These are phyloP conservation scores for Sporothrix variecibatus DNA, from an alignment of 2,329 filamentous ascomycete genomes.

Conservation along the genomic window DNA sequence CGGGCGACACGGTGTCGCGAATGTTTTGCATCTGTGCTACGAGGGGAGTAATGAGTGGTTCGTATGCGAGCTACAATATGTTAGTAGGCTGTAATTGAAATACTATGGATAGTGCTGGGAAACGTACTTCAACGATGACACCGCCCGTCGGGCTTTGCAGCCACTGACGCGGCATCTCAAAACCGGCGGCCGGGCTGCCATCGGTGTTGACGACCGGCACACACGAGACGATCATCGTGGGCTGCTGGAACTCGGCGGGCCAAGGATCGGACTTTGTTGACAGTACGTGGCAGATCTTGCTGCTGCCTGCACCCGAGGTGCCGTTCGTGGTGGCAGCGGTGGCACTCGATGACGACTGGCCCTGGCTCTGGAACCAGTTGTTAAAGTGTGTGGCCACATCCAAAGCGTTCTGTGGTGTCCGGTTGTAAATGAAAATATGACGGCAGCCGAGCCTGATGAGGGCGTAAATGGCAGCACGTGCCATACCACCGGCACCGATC, in stretches of 20 bases:
- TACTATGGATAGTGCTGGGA: neutral
- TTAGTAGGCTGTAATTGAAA: conserved; percentile 2
- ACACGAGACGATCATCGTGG: conserved; percentile 71
- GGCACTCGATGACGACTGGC: conserved; percentile 32
- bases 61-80: conserved; percentile 60
- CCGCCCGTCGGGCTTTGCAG: conserved; percentile 70
- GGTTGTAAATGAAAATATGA: conserved; percentile 71
- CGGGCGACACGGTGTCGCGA: conserved; percentile 51
- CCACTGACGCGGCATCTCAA: conserved; percentile 70
- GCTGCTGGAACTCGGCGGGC: conserved; percentile 62
- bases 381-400: conserved; percentile 69
- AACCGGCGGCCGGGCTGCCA: conserved; percentile 64
- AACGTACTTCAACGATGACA: conserved; percentile 63
- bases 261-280: conserved; percentile 60
- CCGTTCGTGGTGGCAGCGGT: conserved; percentile 26
- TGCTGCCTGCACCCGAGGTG: conserved; percentile 1
- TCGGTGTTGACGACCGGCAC: conserved; percentile 67
- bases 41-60: conserved; percentile 68
- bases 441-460: conserved; percentile 72
- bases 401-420: conserved; percentile 62
- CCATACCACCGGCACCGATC: conserved; percentile 70
- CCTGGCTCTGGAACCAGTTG: conserved; percentile 45
- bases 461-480: conserved; percentile 71
- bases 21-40: conserved; percentile 63
- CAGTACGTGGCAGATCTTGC: conserved; percentile 55